Base-by-base conservation (phyloP, 768 basidiomycete species). In the Phaeotremella skinneri region DNA sequence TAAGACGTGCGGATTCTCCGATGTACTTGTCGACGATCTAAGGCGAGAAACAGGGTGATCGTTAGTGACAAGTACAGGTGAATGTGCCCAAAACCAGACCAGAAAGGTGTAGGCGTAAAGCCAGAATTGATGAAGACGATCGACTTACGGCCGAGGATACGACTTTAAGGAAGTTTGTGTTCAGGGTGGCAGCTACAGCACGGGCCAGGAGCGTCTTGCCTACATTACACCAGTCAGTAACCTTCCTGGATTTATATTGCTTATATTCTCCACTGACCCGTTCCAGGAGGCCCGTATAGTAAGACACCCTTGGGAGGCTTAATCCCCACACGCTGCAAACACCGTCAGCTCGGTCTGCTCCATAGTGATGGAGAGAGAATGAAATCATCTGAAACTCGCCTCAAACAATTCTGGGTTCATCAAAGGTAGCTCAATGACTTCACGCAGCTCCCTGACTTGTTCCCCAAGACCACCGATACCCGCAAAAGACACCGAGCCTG, bases 121-220 rank as follows among this genome's bases (percentile, higher is more conserved):
- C 16, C 34, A 21, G 32, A 13, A 37, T 16, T 27, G 11, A 13
- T 13, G 23, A 21, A 3, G 2, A 17, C 37, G n/a, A 53, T 30
- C 92, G 87, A 61, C 98, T 89, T 68, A 99, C 97, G 16, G 96
- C 96, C 23, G 91, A 96, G 2, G 92, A 93, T 49, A 98, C 96
- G 53, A 99, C 94, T 78, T 98, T 98, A 49, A 98, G 84, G 82
- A 99, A 98, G 76, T 98, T 97, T 56, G 93, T 97, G 68, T 89
- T 83, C 26, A 94, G 82, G 2, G 89, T 94, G 17, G 91, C 91
- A n/a, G 94, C 94, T 9, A 94, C 91, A 0, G 94, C 94, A 61
- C 92, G 83, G 2, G 94, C 94, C 20, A 97, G 84, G 3, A 97
- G 83, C 0, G 93, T 98, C 80, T 98, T 98, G 17, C 75, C 74